Conservation (phyloP, 1,284 basidiomycete species). For the Microbotryum scabiosae region DNA sequence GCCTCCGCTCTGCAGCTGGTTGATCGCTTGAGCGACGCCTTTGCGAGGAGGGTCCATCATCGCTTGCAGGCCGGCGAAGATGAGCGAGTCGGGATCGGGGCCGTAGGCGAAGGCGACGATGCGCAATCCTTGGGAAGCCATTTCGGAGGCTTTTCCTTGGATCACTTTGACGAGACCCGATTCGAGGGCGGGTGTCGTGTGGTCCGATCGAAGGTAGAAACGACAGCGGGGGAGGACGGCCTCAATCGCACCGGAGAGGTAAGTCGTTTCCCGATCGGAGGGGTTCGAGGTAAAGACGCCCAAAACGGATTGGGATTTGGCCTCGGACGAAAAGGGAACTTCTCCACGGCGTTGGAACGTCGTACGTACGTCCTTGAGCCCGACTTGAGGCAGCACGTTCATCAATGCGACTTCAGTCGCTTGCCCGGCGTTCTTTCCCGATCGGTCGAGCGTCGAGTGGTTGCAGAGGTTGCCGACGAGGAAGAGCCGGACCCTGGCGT, state of each 20-base stretch:
- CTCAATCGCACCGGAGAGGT: conserved; percentile 89
- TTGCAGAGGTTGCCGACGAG: conserved; percentile 49
- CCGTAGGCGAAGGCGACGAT: conserved; percentile 88
- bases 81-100: conserved; percentile 50
- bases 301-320: conserved; percentile 83
- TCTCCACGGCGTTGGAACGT: conserved; percentile 56
- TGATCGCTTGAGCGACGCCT: conserved; percentile 83
- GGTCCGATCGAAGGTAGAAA: conserved; percentile 78
- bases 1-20: conserved; percentile 67
- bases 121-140: conserved; percentile 68
- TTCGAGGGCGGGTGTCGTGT: conserved; percentile 69
- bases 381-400: conserved; percentile 66
- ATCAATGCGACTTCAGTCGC: conserved; percentile 88
- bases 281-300: conserved; percentile 48
- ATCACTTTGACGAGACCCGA: conserved; percentile 57
- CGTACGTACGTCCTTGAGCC: conserved; percentile 59
- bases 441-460: conserved; percentile 55
- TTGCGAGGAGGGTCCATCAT: conserved; percentile 92
- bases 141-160: conserved; percentile 56
- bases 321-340: conserved; percentile 82
- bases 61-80: conserved; percentile 86
- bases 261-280: conserved; percentile 61
- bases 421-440: conserved; percentile 72
- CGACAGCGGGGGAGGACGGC: conserved; percentile 74
- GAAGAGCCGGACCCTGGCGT: conserved; percentile 50